A percentile compares a stretch with the other conserved stretches of the same genome.
These are phyloP conservation scores for Zygosaccharomyces bailii DNA, from an alignment of 805 yeast genomes.

Conservation along the genomic window DNA sequence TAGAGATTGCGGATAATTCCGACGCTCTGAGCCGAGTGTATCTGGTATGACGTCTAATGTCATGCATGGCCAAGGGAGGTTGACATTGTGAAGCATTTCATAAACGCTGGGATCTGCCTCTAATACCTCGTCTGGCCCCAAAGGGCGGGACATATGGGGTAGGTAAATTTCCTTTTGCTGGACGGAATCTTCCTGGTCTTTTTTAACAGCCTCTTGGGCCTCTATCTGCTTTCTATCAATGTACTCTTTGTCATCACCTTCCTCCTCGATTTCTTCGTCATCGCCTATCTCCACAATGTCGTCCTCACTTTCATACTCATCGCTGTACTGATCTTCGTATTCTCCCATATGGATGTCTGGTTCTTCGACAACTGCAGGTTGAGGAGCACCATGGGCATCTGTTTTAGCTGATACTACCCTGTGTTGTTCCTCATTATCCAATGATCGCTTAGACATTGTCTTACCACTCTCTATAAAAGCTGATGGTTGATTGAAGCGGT, in stretches of 20 bases:
- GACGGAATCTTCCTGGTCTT: slow-evolving; percentile 38
- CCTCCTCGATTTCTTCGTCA: slow-evolving; percentile 43
- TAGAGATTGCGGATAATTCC: slow-evolving; percentile 82
- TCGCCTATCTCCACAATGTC: slow-evolving; percentile 81
- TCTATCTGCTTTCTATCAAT: slow-evolving; percentile 37
- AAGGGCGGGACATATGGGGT: slow-evolving; percentile 84
- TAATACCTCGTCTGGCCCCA: slow-evolving; percentile 92
- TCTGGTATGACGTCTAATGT: slow-evolving; percentile 90
- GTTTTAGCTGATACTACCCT: slow-evolving; percentile 42
- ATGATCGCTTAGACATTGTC: slow-evolving; percentile 52
- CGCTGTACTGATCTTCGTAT: slow-evolving; percentile 85
- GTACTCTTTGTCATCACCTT: slow-evolving; percentile 35
- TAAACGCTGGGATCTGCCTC: slow-evolving; percentile 96
- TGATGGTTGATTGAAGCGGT: neutral
- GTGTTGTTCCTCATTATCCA: slow-evolving; percentile 37
- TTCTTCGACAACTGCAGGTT: slow-evolving; percentile 28
- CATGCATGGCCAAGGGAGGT: slow-evolving; percentile 95
- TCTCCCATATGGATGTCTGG: slow-evolving; percentile 69
- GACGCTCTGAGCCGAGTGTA: slow-evolving; percentile 78
- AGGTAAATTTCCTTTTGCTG: slow-evolving; percentile 56
- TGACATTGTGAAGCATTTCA: slow-evolving; percentile 92
- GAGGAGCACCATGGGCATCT: slow-evolving; percentile 28
- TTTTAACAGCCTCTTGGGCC: slow-evolving; percentile 39
- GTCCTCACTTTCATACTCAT: slow-evolving; percentile 88
- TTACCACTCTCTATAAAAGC: slow-evolving; percentile 2